Evolutionary conservation across 2,329 filamentous ascomycete species (phyloP), one percentile per base, ranked within the genome.

Genomic region (Aspergillus sp.): DNA sequence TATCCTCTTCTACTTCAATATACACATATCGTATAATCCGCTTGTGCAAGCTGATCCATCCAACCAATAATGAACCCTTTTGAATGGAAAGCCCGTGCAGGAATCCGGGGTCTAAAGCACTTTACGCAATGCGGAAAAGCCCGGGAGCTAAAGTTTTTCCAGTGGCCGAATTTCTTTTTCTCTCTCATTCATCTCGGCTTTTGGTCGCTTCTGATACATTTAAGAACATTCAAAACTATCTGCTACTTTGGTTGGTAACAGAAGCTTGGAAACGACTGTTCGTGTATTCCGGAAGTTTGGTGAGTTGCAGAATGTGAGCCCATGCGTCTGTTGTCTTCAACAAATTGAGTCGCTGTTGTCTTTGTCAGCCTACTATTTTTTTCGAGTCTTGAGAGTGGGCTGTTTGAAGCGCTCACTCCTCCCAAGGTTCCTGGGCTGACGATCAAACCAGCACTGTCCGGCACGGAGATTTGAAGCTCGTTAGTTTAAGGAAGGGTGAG

Each of bases 51-150:
- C 7, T 52, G 31, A n/a, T 51, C 48, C n/a, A 28, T 30, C 28
- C 15, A 9, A 41, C 15, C 34, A 13, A 48, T 43, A 19, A 60
- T 52, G 43, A 46, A 38, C 38, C 41, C 23, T 30, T 47, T 53
- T 49, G 64, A 69, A 66, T 50, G 38, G 58, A 45, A 48, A 45
- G 41, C 54, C 49, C 53, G 15, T 64, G 62, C 64, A 56, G 59
- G 59, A 71, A 68, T 69, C 64, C 59, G 69, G 66, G 58, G 41
- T 50, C 34, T 15, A 50, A 62, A 56, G 59, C 63, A 67, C 75
- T 71, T 75, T 76, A 76, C 74, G 74, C 71, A 73, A 76, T 74
- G 66, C 74, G 75, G 76, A 70, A 77, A 72, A 70, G 74, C 62
- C 66, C 74, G 75, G 76, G 69, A 76, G 73, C 67, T 75, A 74